Conservation (phyloP, 108 stramenopile species). For the Cyclotella choctawhatcheeana region DNA sequence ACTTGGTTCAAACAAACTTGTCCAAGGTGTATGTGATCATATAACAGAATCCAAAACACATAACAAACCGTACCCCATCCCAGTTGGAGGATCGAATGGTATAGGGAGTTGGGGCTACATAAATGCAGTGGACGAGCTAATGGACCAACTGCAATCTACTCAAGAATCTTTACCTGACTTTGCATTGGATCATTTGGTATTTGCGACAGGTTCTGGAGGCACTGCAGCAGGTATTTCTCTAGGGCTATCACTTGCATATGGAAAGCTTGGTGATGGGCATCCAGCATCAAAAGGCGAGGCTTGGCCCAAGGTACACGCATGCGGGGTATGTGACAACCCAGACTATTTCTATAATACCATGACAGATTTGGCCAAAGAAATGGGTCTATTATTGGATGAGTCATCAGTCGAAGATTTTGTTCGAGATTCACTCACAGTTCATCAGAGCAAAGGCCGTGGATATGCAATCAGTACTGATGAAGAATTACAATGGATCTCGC, state of each 20-base stretch:
- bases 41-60: slow-evolving; percentile 36
- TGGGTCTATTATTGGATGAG: slow-evolving; percentile 61
- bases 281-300: slow-evolving; percentile 9
- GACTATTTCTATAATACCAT: slow-evolving; percentile 86
- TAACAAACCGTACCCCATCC: slow-evolving; percentile 75
- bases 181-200: slow-evolving; percentile 82
- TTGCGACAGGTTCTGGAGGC: slow-evolving; percentile 92
- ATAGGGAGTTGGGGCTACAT: slow-evolving; percentile 91
- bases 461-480: slow-evolving; percentile 79
- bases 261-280: slow-evolving; percentile 29
- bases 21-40: slow-evolving; percentile 56
- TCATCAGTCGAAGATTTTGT: slow-evolving; percentile 60
- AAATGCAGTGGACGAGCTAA: slow-evolving; percentile 77
- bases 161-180: slow-evolving; percentile 26
- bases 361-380: slow-evolving; percentile 66
- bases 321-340: slow-evolving; percentile 90
- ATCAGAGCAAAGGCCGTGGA: slow-evolving; percentile 83
- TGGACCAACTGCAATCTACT: slow-evolving; percentile 42
- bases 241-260: slow-evolving; percentile 67
- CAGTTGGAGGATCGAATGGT: slow-evolving; percentile 89
- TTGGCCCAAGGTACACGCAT: slow-evolving; percentile 73
- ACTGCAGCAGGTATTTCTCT: slow-evolving; percentile 82
- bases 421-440: slow-evolving; percentile 59
- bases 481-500: slow-evolving; percentile 75
- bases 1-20: slow-evolving; percentile 67